Evolutionary conservation across 306 rosid species (phyloP).

Genomic region (Trichosanthes truncata): DNA sequence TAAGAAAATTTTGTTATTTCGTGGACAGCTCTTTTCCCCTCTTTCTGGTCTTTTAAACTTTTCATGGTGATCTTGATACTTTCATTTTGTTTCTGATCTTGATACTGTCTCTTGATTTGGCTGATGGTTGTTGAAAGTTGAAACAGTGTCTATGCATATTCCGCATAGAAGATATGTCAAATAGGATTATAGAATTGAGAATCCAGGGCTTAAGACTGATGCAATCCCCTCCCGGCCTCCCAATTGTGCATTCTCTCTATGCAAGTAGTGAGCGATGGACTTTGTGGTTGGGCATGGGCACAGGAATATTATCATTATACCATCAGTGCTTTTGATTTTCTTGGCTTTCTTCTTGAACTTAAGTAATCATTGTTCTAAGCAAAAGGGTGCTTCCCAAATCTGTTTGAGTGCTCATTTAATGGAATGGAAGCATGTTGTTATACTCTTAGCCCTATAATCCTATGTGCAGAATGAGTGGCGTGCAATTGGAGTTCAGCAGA

Average conservation of each 20-base stretch:
- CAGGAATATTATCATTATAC: not conserved
- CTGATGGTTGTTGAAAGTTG: not conserved
- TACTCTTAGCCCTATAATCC: not conserved
- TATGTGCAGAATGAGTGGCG: constrained; percentile 74
- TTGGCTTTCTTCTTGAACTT: not conserved
- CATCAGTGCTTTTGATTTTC: not conserved
- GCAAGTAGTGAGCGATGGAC: not conserved
- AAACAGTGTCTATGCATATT: not conserved
- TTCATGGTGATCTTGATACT: not conserved
- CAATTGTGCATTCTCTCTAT: not conserved
- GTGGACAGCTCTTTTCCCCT: not conserved
- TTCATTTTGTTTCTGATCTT: no score
- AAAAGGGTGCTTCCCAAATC: not conserved
- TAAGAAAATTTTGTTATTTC: not conserved
- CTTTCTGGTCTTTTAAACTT: not conserved
- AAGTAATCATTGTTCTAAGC: not conserved
- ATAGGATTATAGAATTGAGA: not conserved
- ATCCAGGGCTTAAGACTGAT: not conserved
- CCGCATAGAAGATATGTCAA: not conserved
- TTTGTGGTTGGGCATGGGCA: not conserved
- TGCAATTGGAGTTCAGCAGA: constrained; percentile 94
- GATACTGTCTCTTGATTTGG: not conserved
- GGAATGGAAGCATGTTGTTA: not conserved
- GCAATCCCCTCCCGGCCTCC: not conserved
- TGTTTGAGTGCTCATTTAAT: not conserved